Evolutionary conservation across 352 stramenopile genomes (phyloP), one percentile per base, ranked within the genome.

Genomic region (Aphanomyces stellatus): DNA sequence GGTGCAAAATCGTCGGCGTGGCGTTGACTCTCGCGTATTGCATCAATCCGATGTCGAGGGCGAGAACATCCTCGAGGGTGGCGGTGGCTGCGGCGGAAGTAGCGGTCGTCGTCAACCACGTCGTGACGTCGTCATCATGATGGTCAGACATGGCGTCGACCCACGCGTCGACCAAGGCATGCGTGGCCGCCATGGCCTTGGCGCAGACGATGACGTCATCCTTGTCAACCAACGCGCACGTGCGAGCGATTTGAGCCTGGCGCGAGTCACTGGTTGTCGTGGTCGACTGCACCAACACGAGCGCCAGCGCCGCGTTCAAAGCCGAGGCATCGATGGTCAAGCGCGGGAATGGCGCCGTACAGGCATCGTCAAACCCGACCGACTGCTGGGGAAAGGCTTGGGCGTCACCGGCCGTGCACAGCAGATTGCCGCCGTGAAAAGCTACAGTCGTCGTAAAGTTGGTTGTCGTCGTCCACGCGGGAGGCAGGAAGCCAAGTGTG

Each of bases 351-450:
- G 37, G 37, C 37, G 8, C 37, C 37, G 37, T 43, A 31, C 55
- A 63, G 15, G 30, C 55, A 25, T 63, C 55, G 27, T 49, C 55
- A 63, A 63, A 63, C 1, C 55, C 55, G 24, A 63, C 48, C 7
- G 30, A 6, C 7, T 63, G 10, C 24, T 63, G 55, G 3, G 48
- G 28, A 63, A 49, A 63, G 3, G 1, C 24, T 17, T 42, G 55
- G 7, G 22, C 17, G 13, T 63, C 30, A 24, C 55, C 55, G 48
- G 27, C 31, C 2, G 17, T 19, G 27, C 55, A 63, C 30, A 63
- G 25, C n/a, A 24, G 55, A 27, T 63, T 65, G 5, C 57, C 57
- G 43, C 57, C 57, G n/a, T n/a, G n/a, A n/a, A n/a, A n/a, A n/a
- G n/a, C n/a, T n/a, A n/a, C n/a, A n/a, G n/a, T n/a, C n/a, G n/a